Base-by-base conservation (phyloP, 768 basidiomycete genomes). In the Amanita rimosa region DNA sequence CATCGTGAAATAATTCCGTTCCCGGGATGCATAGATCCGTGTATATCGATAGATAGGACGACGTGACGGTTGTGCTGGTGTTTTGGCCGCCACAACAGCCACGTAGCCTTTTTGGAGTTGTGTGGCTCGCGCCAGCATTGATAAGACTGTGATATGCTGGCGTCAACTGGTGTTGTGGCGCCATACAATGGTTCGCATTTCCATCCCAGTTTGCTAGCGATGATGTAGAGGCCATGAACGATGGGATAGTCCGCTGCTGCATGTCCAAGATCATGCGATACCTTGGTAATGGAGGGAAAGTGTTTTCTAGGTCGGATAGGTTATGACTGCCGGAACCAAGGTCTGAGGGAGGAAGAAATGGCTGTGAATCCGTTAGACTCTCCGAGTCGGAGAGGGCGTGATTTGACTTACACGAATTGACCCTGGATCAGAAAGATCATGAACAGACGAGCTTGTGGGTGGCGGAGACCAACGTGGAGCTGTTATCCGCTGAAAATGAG, bases 131-230 rank as follows among this genome's bases (percentile, higher is more conserved):
- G 17, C 35, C 36, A 37, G 37, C 4, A n/a, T 2, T 24, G 35
- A 6, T 16, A 16, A 22, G 21, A 35, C 6, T 34, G 19, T 33
- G 29, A 31, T 13, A 36, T 2, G 36, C 27, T 48, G 35, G n/a
- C 6, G 19, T 34, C 4, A n/a, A 45, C 10, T 21, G 31, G 22
- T 16, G 41, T 17, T 14, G 16, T 16, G 7, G 10, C 9, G 6
- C 27, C 26, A 9, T n/a, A 43, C n/a, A n/a, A 22, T 29, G 10
- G 21, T 16, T 29, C 16, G 26, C 31, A 8, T 31, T 40, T 2
- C 49, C 49, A 35, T 50, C 39, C 40, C 49, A 50, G 41, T 50
- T 41, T 26, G 49, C 41, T 17, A 50, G 31, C 6, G 33, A 42
- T 6, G 49, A 50, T 22, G 26, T 14, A 36, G 41, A 37, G 29